These are phyloP conservation scores for Tylopilus sp. DNA, from an alignment of 768 basidiomycete genomes.

Conservation along the genomic window DNA sequence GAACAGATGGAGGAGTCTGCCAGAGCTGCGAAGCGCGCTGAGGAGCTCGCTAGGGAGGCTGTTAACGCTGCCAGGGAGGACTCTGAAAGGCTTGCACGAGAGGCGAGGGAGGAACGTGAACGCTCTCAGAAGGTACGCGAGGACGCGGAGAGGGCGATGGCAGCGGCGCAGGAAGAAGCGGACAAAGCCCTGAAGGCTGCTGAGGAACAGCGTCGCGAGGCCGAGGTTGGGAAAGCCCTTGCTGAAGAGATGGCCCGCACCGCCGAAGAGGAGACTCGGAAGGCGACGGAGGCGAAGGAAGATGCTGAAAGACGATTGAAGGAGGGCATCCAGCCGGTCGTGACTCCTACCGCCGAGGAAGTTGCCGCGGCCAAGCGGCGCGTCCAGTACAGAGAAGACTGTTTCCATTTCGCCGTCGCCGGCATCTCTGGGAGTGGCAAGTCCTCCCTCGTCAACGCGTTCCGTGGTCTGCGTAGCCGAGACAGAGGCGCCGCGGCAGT, in stretches of 20 bases:
- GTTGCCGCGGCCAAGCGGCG: slow-evolving; percentile 10
- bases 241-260: slow-evolving; percentile 14
- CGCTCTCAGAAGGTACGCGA: slow-evolving; percentile 11
- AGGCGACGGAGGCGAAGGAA: slow-evolving; percentile 14
- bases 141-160: slow-evolving; percentile 15
- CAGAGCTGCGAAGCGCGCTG: neutral
- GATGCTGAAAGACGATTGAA: slow-evolving; percentile 16
- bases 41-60: slow-evolving; percentile 12
- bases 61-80: slow-evolving; percentile 15
- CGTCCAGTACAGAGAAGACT: slow-evolving; percentile 24
- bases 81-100: slow-evolving; percentile 7
- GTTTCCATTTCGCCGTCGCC: slow-evolving; percentile 34
- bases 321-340: slow-evolving; percentile 24
- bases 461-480: slow-evolving; percentile 29
- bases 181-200: slow-evolving; percentile 13
- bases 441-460: slow-evolving; percentile 36
- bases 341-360: slow-evolving; percentile 13
- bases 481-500: slow-evolving; percentile 16
- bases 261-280: slow-evolving; percentile 16
- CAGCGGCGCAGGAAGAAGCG: slow-evolving; percentile 11
- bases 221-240: slow-evolving; percentile 13
- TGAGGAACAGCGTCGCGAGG: slow-evolving; percentile 21
- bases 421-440: slow-evolving; percentile 36
- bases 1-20: slow-evolving; percentile 13
- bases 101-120: slow-evolving; percentile 15